These are phyloP conservation scores for Coccomyxa sp. DNA, from an alignment of 139 green algal genomes.

Conservation along the genomic window DNA sequence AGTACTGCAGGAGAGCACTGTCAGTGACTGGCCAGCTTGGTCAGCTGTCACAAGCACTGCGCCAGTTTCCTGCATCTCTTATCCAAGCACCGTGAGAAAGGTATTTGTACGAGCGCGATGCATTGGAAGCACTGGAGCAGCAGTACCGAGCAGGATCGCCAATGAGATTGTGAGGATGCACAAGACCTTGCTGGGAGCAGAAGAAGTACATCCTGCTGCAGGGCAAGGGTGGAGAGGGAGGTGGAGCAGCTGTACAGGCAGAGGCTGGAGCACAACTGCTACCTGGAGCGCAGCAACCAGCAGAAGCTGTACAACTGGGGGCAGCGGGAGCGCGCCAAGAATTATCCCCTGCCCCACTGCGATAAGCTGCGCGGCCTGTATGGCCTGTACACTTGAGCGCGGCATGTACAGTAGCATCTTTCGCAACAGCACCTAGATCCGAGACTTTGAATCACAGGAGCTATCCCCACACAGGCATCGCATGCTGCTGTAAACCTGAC, in stretches of 20 bases:
- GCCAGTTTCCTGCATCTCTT: neutral
- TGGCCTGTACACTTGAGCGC: no score
- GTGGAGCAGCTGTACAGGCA: slow-evolving; percentile 16
- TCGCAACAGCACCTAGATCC: no score
- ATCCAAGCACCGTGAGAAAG: no score
- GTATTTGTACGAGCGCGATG: neutral
- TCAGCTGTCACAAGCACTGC: neutral
- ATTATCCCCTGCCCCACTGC: slow-evolving; percentile 2
- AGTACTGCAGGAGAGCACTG: neutral
- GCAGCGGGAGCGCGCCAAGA: slow-evolving; percentile 6
- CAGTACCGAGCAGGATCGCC: neutral
- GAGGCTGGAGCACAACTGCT: slow-evolving; percentile 15
- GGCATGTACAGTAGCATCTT: no score
- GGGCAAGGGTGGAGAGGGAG: slow-evolving; percentile 12
- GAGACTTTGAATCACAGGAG: no score
- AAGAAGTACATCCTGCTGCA: neutral
- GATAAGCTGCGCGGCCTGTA: slow-evolving; percentile 6
- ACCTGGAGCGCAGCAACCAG: slow-evolving; percentile 15
- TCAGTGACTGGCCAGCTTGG: neutral
- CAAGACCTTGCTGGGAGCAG: neutral
- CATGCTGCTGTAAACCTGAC: no score
- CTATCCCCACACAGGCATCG: no score
- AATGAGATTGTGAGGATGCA: neutral
- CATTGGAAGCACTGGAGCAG: neutral
- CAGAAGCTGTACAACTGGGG: slow-evolving; percentile 14